Evolutionary conservation across 2,329 filamentous ascomycete genomes (phyloP).

Genomic region (Xylariomycetidae sp.): DNA sequence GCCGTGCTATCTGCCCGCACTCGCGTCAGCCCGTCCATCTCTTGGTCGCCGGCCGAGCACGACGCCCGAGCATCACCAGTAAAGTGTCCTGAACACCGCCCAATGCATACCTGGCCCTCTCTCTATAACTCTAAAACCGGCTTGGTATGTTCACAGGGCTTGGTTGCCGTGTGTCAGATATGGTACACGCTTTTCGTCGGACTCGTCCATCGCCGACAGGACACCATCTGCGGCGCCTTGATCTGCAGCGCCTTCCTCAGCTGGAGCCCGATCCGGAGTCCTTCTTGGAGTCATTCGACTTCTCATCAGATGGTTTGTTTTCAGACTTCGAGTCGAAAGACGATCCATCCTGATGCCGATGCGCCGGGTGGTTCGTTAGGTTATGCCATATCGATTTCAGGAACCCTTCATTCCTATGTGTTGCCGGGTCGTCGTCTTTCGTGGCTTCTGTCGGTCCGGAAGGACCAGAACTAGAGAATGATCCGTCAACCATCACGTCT

Average conservation of each 20-base stretch:
- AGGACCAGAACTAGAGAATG: conserved; percentile 7
- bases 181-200: conserved; percentile 26
- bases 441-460: conserved; percentile 12
- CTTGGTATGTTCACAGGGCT: conserved; percentile 7
- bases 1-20: background rate
- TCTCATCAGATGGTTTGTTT: conserved; percentile 12
- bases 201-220: too few species aligned
- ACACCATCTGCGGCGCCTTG: too few species aligned
- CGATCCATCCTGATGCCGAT: conserved; percentile 30
- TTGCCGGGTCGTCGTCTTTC: conserved; percentile 30
- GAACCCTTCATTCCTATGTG: conserved; percentile 80
- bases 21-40: conserved; percentile 6
- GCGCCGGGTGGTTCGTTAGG: conserved; percentile 68
- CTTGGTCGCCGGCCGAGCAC: conserved; percentile 3
- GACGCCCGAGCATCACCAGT: conserved; percentile 13
- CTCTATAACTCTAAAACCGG: conserved; percentile 18
- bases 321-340: too few species aligned
- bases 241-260: conserved; percentile 7
- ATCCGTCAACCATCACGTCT: too few species aligned
- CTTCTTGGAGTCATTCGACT: conserved; percentile 20
- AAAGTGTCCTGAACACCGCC: conserved; percentile 18
- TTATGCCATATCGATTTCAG: conserved; percentile 91
- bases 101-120: conserved; percentile 17
- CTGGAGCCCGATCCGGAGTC: conserved; percentile 20
- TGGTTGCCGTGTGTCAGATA: conserved; percentile 13